phyloP scores from a whole-genome alignment of 2,329 filamentous ascomycete species.

The Neurospora crassa region DNA sequence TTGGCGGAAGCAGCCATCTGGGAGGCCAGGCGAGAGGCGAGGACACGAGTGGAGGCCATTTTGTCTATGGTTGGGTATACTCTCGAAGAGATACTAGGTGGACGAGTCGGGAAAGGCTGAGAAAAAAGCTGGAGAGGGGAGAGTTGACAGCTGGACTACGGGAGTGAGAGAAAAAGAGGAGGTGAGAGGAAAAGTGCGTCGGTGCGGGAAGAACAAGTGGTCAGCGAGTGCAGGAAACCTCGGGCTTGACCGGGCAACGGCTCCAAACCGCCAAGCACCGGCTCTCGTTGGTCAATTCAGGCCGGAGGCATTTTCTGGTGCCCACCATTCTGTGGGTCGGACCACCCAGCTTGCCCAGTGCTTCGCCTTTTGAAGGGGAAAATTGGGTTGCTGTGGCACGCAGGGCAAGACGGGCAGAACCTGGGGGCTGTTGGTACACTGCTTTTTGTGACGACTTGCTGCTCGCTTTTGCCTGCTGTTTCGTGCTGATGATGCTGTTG shows the following conservation, averaged over 20 bases:
- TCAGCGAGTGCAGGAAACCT: conserved; percentile 18
- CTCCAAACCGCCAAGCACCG: conserved; percentile 16
- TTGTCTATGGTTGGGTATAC: conserved; percentile 48
- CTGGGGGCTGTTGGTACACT: background rate
- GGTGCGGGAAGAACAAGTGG: conserved; percentile 19
- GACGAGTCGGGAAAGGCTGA: conserved; percentile 26
- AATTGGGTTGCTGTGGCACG: conserved; percentile 15
- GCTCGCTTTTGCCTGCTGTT: background rate
- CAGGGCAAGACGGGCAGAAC: conserved; percentile 2
- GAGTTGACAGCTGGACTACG: conserved; percentile 15
- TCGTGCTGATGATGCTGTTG: background rate
- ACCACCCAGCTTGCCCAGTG: conserved; percentile 13
- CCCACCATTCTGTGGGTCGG: conserved; percentile 20
- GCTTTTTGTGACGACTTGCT: background rate
- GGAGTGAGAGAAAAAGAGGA: conserved; percentile 22
- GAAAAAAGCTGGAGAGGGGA: conserved; percentile 19
- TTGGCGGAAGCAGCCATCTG: conserved; percentile 67
- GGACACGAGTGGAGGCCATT: conserved; percentile 73
- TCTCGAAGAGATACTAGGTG: conserved; percentile 23
- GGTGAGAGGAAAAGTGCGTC: conserved; percentile 15
- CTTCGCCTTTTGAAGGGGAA: conserved; percentile 10
- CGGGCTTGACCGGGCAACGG: conserved; percentile 23
- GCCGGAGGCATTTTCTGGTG: conserved; percentile 12
- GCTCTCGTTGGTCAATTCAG: conserved; percentile 22
- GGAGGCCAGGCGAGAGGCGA: conserved; percentile 68